Evolutionary conservation across 306 rosid genomes (phyloP).

Genomic region (Trichosanthes truncata): DNA sequence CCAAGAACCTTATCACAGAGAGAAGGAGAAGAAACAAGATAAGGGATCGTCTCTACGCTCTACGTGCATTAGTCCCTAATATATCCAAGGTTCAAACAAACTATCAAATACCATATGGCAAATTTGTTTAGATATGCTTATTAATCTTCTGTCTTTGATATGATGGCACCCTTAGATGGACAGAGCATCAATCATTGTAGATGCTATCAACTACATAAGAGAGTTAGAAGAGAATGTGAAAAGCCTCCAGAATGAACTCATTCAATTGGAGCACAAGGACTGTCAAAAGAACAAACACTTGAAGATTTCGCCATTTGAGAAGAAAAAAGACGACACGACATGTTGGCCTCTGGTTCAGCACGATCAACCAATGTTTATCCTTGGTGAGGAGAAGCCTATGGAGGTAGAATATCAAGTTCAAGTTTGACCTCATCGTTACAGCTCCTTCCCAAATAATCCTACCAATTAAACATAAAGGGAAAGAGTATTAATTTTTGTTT

Average conservation of each 20-base stretch:
- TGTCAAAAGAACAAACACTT: constrained; percentile 15
- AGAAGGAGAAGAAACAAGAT: constrained; percentile 75
- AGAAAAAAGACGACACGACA: constrained; percentile 15
- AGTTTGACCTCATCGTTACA: neutral
- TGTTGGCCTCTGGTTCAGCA: constrained; percentile 14
- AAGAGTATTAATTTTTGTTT: neutral
- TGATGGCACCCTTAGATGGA: constrained; percentile 54
- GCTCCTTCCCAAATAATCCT: neutral
- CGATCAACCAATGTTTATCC: constrained; percentile 18
- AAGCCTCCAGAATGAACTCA: constrained; percentile 39
- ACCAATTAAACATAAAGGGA: neutral
- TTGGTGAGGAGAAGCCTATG: constrained; percentile 15
- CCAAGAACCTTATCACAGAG: constrained; percentile 68
- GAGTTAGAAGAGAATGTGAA: constrained; percentile 40
- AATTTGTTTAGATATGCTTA: neutral
- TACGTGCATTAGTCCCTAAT: constrained; percentile 75
- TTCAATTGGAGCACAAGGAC: constrained; percentile 38
- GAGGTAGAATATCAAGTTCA: constrained; percentile 24
- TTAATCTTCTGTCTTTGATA: constrained; percentile 5
- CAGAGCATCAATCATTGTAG: constrained; percentile 47
- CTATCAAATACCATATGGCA: neutral
- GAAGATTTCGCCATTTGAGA: constrained; percentile 9
- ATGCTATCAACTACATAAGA: constrained; percentile 56
- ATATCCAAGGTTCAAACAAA: constrained; percentile 56
- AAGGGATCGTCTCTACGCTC: constrained; percentile 33